Percentiles rank a stretch among this genome's conserved stretches.
Conservation (phyloP, 345 rosid genomes). For the Salix arbutifolia region DNA sequence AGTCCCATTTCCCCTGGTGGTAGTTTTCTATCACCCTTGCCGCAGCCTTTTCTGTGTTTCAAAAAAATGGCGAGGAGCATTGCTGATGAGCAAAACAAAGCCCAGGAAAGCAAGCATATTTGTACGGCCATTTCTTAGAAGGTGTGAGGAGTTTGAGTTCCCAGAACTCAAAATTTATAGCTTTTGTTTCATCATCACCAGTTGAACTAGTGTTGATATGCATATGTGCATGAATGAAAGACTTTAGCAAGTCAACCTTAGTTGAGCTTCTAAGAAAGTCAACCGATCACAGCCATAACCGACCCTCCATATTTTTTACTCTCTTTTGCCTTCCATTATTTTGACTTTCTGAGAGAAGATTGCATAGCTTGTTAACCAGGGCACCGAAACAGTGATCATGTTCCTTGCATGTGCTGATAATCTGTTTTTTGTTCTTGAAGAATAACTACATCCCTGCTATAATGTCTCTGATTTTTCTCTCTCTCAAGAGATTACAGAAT, state of each 20-base stretch:
- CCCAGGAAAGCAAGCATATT: slow-evolving; percentile 22
- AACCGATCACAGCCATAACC: slow-evolving; percentile 22
- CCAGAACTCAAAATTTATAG: neutral
- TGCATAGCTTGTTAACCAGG: neutral
- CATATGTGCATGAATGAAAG: too few relatives aligned
- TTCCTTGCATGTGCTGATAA: slow-evolving; percentile 5
- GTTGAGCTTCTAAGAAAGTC: slow-evolving; percentile 23
- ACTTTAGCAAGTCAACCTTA: slow-evolving; percentile 11
- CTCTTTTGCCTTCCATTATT: neutral
- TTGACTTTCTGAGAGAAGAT: neutral
- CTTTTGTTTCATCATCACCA: neutral
- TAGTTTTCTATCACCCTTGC: slow-evolving; percentile 30
- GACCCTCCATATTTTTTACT: neutral
- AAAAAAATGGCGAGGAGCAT: slow-evolving; percentile 38
- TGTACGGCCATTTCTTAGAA: slow-evolving; percentile 14
- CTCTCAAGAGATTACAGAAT: neutral
- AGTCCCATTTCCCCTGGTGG: slow-evolving; percentile 68
- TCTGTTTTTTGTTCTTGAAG: slow-evolving; percentile 2
- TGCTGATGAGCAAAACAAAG: slow-evolving; percentile 22
- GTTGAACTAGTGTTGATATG: slow-evolving; percentile 5
- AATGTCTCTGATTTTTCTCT: neutral
- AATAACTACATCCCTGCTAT: neutral
- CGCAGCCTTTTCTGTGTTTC: slow-evolving; percentile 22
- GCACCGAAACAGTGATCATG: neutral
- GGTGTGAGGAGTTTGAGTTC: neutral